Evolutionary conservation across 148 eudicot genomes (phyloP), one percentile per base, ranked within the genome.

Genomic region (Arbutus unedo): DNA sequence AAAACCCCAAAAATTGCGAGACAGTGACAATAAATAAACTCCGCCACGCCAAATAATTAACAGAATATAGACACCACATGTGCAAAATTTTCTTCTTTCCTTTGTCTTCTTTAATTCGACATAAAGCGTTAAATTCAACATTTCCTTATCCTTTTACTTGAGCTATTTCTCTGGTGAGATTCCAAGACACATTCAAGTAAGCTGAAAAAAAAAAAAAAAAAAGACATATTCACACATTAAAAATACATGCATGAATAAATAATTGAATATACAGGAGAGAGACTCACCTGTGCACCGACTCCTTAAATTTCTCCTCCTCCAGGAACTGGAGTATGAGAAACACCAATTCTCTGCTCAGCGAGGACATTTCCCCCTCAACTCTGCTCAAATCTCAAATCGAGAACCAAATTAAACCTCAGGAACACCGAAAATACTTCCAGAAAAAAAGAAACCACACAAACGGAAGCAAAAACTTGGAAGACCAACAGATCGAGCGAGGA

Each of bases 231-330:
- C 3, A 19, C 11, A 57, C 7, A 57, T 14, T 57, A 60, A 3
- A 78, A 0, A 59, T 18, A 41, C 70, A 57, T 19, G 48, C 51
- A 64, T 3, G 55, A 3, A 51, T 5, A 59, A 2, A 72, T 19
- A 81, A 23, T 6, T 14, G 38, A 41, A 41, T 10, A 7, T 15
- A 5, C 41, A 23, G 8, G 49, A 15, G 6, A 76, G 23, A 38
- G 8, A 57, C 78, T 25, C 85, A 94, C 98, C 72, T 93, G 80
- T 94, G 98, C 82, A 94, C 95, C 76, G 95, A 87, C 79, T 94
- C 98, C 88, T 92, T 94, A 75, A 92, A 94, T 84, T 94, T 94
- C 88, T 94, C 98, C 74, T 93, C 98, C 59, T 94, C 95, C 14
- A 94, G 90, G 79, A 92, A 94, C 87, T 94, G 98, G 86, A 92